phyloP scores from a whole-genome alignment of 345 rosid species.

The Angophora floribunda region DNA sequence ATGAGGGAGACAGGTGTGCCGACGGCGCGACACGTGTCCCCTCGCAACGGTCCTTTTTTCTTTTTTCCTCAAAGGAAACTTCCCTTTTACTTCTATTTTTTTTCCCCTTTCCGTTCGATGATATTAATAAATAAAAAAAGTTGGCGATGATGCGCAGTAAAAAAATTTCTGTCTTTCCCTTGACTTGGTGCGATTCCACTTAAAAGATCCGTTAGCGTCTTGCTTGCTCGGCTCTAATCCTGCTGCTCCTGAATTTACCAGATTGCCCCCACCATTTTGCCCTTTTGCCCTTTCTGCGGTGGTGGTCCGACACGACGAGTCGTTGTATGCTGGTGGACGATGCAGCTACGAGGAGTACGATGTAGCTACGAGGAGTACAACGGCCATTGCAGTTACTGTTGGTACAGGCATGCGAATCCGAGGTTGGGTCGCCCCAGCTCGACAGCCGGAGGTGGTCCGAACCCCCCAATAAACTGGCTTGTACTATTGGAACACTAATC shows the following conservation, averaged over 20 bases:
- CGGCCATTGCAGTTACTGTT: neutral
- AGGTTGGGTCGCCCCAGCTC: neutral
- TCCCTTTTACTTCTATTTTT: neutral
- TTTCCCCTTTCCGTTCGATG: neutral
- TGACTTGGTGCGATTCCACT: neutral
- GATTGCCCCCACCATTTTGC: neutral
- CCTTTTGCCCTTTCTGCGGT: neutral
- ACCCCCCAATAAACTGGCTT: neutral
- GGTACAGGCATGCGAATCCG: neutral
- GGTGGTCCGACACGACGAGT: neutral
- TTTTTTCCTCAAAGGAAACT: neutral
- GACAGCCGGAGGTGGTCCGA: neutral
- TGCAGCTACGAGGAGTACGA: neutral
- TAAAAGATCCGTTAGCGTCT: neutral
- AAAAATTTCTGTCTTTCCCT: neutral
- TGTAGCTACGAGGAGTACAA: neutral
- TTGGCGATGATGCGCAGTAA: neutral
- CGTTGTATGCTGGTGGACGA: neutral
- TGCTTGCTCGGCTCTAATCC: neutral
- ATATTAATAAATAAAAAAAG: neutral
- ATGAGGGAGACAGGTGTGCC: constrained; percentile 33
- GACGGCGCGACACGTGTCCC: constrained; percentile 39
- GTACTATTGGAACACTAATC: neutral
- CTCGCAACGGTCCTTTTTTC: constrained; percentile 25
- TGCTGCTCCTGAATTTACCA: neutral